Base-by-base conservation (phyloP, 345 rosid species). In the Hibiscus trionum region DNA sequence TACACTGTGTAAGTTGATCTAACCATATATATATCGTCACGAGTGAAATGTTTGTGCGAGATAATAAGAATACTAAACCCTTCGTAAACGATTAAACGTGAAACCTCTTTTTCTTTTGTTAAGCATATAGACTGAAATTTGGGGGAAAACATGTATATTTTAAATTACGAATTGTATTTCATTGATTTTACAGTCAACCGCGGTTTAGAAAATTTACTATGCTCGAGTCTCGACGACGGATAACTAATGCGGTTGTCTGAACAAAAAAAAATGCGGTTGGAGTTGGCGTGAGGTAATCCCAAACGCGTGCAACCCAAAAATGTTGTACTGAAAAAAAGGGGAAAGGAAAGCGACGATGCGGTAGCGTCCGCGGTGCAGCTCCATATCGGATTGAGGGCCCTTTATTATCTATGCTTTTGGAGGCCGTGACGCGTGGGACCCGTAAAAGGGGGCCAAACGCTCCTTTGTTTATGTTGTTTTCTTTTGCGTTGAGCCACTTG, bases 371-470 rank as follows among this genome's bases (percentile, higher is more conserved):
- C 74, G 76, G 80, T 82, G 76, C 72, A 70, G 16, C 42, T 3
- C 12, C 55, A 53, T 58, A 4, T 1, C n/a, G 61, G 57, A 16
- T 6, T 16, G 5, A 12, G 19, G 56, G 19, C 21, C 56, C 56
- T 14, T 19, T 35, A 5, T 35, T 35, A 61, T 12, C n/a, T 62
- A 8, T 35, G 26, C 7, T 37, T 35, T 62, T 35, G 26, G 7
- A n/a, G 15, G 15, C 50, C 49, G 78, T 78, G 87, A 86, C 83
- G 62, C 80, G 82, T 83, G 87, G 85, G 82, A 2, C 84, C 85
- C 74, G 0, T 17, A 11, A 15, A 19, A 35, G 69, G 14, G 37
- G 37, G 37, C 11, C 15, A 24, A 35, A 49, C 68, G 16, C 70
- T 66, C 21, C n/a, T 55, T 50, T 53, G 19, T 39, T 59, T 71